Conservation (phyloP, 805 yeast genomes). For the Candida ipomoeae region DNA sequence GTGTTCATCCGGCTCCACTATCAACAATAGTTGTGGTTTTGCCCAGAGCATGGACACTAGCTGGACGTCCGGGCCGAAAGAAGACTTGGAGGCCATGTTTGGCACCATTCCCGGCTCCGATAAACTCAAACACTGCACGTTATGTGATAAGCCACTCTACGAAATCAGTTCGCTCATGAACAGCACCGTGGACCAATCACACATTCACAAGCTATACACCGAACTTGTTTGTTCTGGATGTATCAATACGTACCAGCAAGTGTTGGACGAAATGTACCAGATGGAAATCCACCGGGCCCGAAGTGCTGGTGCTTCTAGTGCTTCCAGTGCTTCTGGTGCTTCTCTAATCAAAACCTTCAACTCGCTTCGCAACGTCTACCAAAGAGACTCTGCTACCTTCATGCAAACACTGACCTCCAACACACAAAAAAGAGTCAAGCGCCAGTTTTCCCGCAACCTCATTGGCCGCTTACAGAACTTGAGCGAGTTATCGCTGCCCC, state of each 20-base stretch:
- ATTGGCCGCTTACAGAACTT: slow-evolving; percentile 18
- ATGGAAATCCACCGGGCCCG: slow-evolving; percentile 8
- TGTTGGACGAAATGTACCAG: slow-evolving; percentile 39
- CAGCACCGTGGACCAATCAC: slow-evolving; percentile 6
- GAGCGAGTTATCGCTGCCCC: slow-evolving; percentile 14
- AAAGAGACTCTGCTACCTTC: background rate
- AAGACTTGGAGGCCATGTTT: slow-evolving; percentile 34
- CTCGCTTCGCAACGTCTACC: background rate
- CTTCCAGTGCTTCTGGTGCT: background rate
- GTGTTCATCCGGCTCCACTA: background rate
- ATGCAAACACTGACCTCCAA: background rate
- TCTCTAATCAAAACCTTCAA: background rate
- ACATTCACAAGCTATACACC: slow-evolving; percentile 25
- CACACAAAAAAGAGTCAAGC: slow-evolving; percentile 9
- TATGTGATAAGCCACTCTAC: slow-evolving; percentile 67
- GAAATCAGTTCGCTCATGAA: slow-evolving; percentile 47
- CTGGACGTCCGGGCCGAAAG: slow-evolving; percentile 7
- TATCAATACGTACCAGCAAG: slow-evolving; percentile 51
- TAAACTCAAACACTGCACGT: slow-evolving; percentile 50
- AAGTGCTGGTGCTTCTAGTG: too few relatives aligned
- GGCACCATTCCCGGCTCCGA: slow-evolving; percentile 38
- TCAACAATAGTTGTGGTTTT: background rate
- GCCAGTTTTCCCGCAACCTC: slow-evolving; percentile 32
- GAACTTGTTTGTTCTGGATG: slow-evolving; percentile 67
- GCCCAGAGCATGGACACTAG: background rate